Conservation (phyloP, 2,329 filamentous ascomycete genomes). For the Bipolaris gigantea region DNA sequence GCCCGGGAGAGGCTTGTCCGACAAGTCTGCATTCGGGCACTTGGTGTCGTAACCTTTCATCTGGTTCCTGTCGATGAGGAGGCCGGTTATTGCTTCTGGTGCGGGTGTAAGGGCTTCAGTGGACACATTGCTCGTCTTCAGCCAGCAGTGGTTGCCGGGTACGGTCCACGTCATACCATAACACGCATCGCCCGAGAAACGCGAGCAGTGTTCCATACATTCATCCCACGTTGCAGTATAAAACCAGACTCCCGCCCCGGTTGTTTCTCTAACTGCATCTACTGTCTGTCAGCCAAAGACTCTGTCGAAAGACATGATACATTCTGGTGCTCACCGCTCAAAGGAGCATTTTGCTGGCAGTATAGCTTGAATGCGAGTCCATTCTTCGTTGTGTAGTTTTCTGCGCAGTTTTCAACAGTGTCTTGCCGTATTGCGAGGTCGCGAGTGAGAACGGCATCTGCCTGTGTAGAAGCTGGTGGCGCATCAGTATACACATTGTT, state of each 20-base stretch:
- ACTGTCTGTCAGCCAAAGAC: conserved; percentile 4
- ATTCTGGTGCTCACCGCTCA: conserved; percentile 23
- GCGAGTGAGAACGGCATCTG: conserved; percentile 14
- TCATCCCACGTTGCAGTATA: conserved; percentile 19
- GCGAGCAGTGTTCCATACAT: conserved; percentile 40
- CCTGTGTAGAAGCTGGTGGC: conserved; percentile 21
- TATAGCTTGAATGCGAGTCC: conserved; percentile 38
- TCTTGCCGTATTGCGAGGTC: conserved; percentile 20
- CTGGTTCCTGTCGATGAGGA: conserved; percentile 21
- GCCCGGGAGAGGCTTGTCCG: conserved; percentile 24
- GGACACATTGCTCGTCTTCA: conserved; percentile 30
- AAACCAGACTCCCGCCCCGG: conserved; percentile 12
- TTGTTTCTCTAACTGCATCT: conserved; percentile 20
- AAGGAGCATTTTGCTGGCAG: conserved; percentile 34
- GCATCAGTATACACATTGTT: conserved; percentile 10
- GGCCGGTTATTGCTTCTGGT: conserved; percentile 23
- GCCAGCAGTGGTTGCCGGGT: conserved; percentile 28
- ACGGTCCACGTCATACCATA: conserved; percentile 34
- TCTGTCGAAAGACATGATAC: neutral
- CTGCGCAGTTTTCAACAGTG: conserved; percentile 18
- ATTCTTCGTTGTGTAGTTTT: conserved; percentile 30
- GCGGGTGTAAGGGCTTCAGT: conserved; percentile 9
- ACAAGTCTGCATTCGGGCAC: conserved; percentile 30
- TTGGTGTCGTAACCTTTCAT: conserved; percentile 23
- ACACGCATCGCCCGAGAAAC: conserved; percentile 37